These are phyloP conservation scores for Sicyos edulis DNA, from an alignment of 306 rosid genomes.

Conservation along the genomic window DNA sequence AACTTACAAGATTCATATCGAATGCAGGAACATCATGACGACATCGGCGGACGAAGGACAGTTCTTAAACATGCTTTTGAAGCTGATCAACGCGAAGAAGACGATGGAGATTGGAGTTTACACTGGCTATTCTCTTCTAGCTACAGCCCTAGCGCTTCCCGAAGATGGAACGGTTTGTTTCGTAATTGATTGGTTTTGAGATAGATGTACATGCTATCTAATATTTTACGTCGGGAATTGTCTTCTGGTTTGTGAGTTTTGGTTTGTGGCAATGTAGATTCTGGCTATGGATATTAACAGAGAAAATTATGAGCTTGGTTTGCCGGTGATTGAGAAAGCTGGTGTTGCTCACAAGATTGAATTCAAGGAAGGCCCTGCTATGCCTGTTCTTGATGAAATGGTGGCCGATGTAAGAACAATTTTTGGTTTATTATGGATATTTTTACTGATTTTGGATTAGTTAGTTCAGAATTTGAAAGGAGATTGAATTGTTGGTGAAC, in stretches of 20 bases:
- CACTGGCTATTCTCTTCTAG: conserved; percentile 91
- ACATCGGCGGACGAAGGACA: conserved; percentile 24
- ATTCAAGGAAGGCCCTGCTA: conserved; percentile 94
- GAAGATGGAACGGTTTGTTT: conserved; percentile 73
- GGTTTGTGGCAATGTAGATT: conserved; percentile 34
- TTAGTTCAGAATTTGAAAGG: background rate
- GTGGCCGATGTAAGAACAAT: conserved; percentile 47
- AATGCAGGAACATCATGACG: conserved; percentile 20
- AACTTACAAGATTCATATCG: no score
- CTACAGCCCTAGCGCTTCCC: conserved; percentile 90
- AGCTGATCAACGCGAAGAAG: conserved; percentile 79
- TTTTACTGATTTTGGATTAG: background rate
- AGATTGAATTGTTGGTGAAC: background rate
- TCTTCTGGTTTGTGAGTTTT: background rate
- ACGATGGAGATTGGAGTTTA: conserved; percentile 39
- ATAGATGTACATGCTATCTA: no score
- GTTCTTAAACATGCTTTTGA: conserved; percentile 33
- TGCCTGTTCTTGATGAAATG: conserved; percentile 70
- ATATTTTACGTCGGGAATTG: no score
- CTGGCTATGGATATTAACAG: conserved; percentile 88
- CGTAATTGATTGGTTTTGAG: no score
- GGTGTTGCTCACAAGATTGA: conserved; percentile 90
- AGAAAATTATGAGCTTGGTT: conserved; percentile 82
- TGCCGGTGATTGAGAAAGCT: conserved; percentile 66
- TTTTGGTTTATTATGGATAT: background rate